Base-by-base conservation (phyloP, 306 rosid species). In the Quercus agrifolia region DNA sequence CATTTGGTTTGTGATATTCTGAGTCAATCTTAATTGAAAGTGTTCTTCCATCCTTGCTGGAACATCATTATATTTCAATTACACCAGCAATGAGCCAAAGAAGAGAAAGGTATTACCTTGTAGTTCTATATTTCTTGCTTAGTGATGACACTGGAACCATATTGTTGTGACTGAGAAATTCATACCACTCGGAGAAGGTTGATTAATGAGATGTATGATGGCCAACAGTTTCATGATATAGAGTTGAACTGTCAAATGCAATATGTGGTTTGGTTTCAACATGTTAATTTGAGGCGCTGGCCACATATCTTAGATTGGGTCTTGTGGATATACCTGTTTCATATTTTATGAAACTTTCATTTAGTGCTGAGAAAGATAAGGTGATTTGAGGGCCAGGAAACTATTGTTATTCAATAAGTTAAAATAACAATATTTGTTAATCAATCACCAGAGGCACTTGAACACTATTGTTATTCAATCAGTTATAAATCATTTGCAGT, bases 81-180 rank as follows among this genome's bases (percentile, higher is more conserved):
- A 93, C 97, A 14, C 99, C 98, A 33, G 90, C 91, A 23, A 86
- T 88, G 90, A 93, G 98, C 76, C 99, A 95, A 81, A 90, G 97
- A 86, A 89, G 97, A 80, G 99, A 95, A 79, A 92, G 97, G 97
- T 92, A 88, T 74, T 80, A 5, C 73, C 19, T 33, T n/a, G 30
- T 25, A 21, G 74, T 78, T 68, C 46, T 5, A 23, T 56, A n/a
- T 71, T 59, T 46, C 10, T 75, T 56, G 14, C 59, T 54, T 74
- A n/a, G 72, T 46, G 59, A 56, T 69, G 35, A 38, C 31, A 6
- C 17, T 66, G 3, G 14, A 6, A 66, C 18, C 33, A 12, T 62
- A 27, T 27, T 5, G 38, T 7, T 27, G 20, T 62, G 67, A n/a
- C 38, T 7, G 62, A 56, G 62, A 56, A 56, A 56, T 56, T 6